Base-by-base conservation (phyloP, 305 asterid genomes). In the Fraxinus albicans region DNA sequence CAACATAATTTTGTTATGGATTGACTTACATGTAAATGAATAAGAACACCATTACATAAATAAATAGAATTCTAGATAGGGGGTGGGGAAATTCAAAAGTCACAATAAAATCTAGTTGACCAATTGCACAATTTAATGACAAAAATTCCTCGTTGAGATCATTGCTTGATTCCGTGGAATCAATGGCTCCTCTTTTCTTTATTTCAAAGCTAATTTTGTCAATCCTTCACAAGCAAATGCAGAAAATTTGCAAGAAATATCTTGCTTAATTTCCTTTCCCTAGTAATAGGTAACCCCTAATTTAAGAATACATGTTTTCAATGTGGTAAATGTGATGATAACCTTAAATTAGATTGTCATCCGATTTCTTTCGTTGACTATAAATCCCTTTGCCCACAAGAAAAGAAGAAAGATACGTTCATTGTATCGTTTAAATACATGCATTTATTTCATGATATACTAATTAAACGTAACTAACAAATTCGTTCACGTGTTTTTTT, bases 81-180 rank as follows among this genome's bases (percentile, higher is more conserved):
- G 76, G 79, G 34, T 6, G 21, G 6, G 36, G 29, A 85, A 84
- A 35, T 84, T 84, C 85, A 80, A 78, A 74, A 78, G 77, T 35
- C 50, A 82, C 60, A 77, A 84, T 88, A 86, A 85, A 76, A 73
- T 55, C 53, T n/a, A 79, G 88, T 85, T 88, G 90, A 86, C 87
- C 38, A 47, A 23, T 2, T 4, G 1, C 50, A 44, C 77, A 78
- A 67, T 74, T 42, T 77, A 9, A 27, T 55, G 80, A 80, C 38
- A 77, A 58, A 77, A 35, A 50, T 73, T 83, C 75, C 69, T 33
- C 67, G 55, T 19, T 29, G 86, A 42, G 60, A 85, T 79, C 70
- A 58, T 72, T 79, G 72, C 27, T 55, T 73, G 15, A 70, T 76
- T 80, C 55, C 69, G 72, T 63, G 73, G 79, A 81, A 83, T 50